These are phyloP conservation scores for Saccharum hybrid DNA, from an alignment of 202 grass and related monocot species.

Conservation along the genomic window DNA sequence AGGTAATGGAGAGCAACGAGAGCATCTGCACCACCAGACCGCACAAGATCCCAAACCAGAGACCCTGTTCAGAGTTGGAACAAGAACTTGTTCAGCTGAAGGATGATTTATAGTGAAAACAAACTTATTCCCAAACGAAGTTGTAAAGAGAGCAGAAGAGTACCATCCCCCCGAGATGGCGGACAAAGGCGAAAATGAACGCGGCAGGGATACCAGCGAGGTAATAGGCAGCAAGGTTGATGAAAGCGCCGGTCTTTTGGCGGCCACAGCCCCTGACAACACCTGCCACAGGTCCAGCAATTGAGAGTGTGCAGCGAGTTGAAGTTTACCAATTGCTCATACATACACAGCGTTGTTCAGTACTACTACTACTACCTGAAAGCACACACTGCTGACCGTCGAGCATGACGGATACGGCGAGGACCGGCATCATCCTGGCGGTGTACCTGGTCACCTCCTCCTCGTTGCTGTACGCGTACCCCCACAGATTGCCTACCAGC, in stretches of 20 bases:
- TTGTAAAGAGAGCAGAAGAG: not conserved
- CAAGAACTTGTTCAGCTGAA: not conserved
- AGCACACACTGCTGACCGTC: constrained; percentile 61
- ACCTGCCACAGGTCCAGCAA: constrained; percentile 11
- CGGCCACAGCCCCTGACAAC: constrained; percentile 53
- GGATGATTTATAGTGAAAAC: not conserved
- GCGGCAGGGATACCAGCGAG: constrained; percentile 11
- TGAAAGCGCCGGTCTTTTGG: constrained; percentile 61
- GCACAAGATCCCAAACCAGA: constrained; percentile 73
- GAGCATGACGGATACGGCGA: constrained; percentile 50
- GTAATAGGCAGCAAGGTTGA: constrained; percentile 70
- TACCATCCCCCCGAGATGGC: constrained; percentile 58
- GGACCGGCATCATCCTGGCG: constrained; percentile 53
- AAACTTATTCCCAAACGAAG: not conserved
- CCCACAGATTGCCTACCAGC: constrained; percentile 51
- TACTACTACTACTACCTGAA: constrained; percentile 48
- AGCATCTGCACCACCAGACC: constrained; percentile 55
- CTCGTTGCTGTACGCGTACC: constrained; percentile 42
- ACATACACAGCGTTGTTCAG: not conserved
- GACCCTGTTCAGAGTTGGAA: constrained; percentile 47
- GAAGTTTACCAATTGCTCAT: not conserved
- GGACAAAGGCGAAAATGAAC: constrained; percentile 44
- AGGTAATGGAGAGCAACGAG: constrained; percentile 43
- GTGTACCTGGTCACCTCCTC: constrained; percentile 59
- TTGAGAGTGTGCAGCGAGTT: not conserved